These are phyloP conservation scores for Actinomortierella ambigua DNA, from an alignment of 371 early-diverging fungal species.

Conservation along the genomic window DNA sequence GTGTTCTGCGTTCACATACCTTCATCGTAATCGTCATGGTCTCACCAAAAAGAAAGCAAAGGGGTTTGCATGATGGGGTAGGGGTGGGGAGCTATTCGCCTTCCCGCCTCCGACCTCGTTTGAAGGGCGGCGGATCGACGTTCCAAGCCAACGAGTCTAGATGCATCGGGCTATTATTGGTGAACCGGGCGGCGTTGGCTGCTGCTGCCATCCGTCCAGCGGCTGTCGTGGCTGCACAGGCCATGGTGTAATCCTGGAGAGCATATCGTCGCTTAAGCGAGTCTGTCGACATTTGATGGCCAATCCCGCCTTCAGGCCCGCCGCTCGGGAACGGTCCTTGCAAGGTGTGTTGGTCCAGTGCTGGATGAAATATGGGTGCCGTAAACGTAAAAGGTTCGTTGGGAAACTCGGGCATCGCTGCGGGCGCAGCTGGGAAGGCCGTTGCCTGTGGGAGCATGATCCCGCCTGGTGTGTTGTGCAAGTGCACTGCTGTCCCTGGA, in stretches of 20 bases:
- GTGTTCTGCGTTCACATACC: no score
- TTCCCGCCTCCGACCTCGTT: conserved; percentile 37
- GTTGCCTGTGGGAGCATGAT: conserved; percentile 9
- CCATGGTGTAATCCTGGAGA: conserved; percentile 28
- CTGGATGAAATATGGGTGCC: conserved; percentile 37
- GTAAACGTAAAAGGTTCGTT: conserved; percentile 41
- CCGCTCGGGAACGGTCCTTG: conserved; percentile 22
- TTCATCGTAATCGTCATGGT: no score
- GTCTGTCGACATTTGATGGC: conserved; percentile 40
- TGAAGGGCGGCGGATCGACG: conserved; percentile 39
- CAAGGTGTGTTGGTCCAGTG: conserved; percentile 24
- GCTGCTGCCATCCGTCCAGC: conserved; percentile 24
- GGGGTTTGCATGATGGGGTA: no score
- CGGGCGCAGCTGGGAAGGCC: conserved; percentile 11
- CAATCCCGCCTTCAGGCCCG: conserved; percentile 46
- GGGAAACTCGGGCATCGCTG: conserved; percentile 21
- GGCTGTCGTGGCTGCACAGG: conserved; percentile 2
- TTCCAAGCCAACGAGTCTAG: conserved; percentile 33
- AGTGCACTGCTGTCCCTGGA: conserved; percentile 7
- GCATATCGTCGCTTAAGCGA: conserved; percentile 38
- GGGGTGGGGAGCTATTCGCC: no score
- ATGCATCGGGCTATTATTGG: conserved; percentile 23
- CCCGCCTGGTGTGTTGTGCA: conserved; percentile 20
- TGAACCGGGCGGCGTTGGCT: conserved; percentile 19
- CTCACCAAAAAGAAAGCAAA: no score